Percentiles rank a stretch among this genome's conserved stretches.
phyloP scores from a whole-genome alignment of 2,329 filamentous ascomycete genomes.

The Aureobasidium sp. region DNA sequence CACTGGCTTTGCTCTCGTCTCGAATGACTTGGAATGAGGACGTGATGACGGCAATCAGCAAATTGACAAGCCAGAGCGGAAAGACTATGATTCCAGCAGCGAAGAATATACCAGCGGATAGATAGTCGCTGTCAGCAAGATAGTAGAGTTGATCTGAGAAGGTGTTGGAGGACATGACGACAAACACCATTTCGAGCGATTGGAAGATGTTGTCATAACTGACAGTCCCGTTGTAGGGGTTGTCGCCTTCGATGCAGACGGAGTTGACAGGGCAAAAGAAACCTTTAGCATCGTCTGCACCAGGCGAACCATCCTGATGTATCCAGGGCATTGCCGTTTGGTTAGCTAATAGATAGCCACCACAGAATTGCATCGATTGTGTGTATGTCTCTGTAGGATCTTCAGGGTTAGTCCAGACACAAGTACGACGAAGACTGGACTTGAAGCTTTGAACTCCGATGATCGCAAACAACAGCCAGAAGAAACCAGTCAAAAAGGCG shows the following conservation, averaged over 20 bases:
- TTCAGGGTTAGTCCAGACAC: slow-evolving; percentile 47
- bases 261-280: slow-evolving; percentile 82
- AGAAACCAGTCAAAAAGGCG: slow-evolving; percentile 89
- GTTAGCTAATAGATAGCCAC: slow-evolving; percentile 63
- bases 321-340: slow-evolving; percentile 55
- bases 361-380: slow-evolving; percentile 66
- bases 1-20: slow-evolving; percentile 90
- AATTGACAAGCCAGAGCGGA: slow-evolving; percentile 92
- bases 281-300: slow-evolving; percentile 61
- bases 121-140: slow-evolving; percentile 84
- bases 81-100: slow-evolving; percentile 74
- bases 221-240: slow-evolving; percentile 77
- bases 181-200: slow-evolving; percentile 89
- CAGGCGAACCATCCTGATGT: slow-evolving; percentile 45
- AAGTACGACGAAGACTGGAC: slow-evolving; percentile 43
- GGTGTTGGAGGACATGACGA: slow-evolving; percentile 97
- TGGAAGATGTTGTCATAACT: slow-evolving; percentile 94
- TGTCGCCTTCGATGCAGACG: slow-evolving; percentile 69
- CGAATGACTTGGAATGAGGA: slow-evolving; percentile 97
- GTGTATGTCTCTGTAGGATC: slow-evolving; percentile 47
- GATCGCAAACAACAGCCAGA: slow-evolving; percentile 96
- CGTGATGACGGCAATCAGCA: slow-evolving; percentile 93
- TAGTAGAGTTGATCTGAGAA: slow-evolving; percentile 94
- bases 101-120: slow-evolving; percentile 73
- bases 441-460: slow-evolving; percentile 92